Conservation (phyloP, 129 eudicot species). For the Arctium lappa region DNA sequence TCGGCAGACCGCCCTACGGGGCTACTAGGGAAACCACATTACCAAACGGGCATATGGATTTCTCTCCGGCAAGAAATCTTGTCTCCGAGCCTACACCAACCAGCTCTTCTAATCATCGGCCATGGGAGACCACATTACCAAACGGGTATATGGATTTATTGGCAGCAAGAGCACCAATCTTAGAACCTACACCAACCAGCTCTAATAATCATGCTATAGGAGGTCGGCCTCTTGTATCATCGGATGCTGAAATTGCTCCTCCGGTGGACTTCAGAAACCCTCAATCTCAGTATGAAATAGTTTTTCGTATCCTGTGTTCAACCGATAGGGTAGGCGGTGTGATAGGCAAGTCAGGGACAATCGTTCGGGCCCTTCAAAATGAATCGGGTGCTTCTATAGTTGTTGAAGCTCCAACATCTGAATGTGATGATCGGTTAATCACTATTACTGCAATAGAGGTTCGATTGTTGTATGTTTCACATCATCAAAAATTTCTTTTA, state of each 20-base stretch:
- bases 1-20: conserved; percentile 29
- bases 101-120: conserved; percentile 23
- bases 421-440: conserved; percentile 55
- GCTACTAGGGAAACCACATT: conserved; percentile 17
- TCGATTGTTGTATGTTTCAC: conserved; percentile 33
- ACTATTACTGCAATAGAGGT: conserved; percentile 66
- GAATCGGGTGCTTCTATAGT: conserved; percentile 59
- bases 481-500: background rate
- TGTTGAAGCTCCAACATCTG: conserved; percentile 30
- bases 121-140: conserved; percentile 3
- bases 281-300: conserved; percentile 34
- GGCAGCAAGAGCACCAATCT: conserved; percentile 22
- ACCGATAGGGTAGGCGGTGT: conserved; percentile 58
- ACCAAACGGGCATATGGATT: conserved; percentile 28
- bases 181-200: conserved; percentile 32
- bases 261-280: conserved; percentile 25
- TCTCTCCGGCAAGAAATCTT: conserved; percentile 28
- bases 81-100: conserved; percentile 27
- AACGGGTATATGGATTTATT: conserved; percentile 28
- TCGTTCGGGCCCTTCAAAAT: conserved; percentile 45
- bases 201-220: conserved; percentile 30
- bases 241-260: conserved; percentile 34
- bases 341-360: conserved; percentile 74
- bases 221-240: conserved; percentile 7
- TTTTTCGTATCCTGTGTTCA: conserved; percentile 62